Conservation (phyloP, 495 filamentous ascomycete genomes). For the Xylaria bambusicola region DNA sequence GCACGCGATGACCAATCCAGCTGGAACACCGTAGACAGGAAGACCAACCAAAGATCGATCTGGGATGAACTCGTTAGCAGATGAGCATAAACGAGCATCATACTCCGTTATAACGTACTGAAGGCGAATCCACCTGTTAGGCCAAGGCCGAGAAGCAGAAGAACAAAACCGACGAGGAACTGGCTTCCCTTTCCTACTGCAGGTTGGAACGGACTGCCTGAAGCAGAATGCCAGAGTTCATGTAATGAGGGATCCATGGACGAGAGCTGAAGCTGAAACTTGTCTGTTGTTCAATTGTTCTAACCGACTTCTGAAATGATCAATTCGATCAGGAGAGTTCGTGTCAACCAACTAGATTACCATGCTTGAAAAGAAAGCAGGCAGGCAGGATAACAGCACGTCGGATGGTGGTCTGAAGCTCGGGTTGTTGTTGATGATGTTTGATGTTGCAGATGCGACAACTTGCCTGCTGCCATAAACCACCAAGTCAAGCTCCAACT, state of each 20-base stretch:
- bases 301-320: background rate
- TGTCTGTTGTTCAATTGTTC: background rate
- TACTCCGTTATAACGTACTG: constrained; percentile 56
- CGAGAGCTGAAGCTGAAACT: background rate
- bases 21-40: constrained; percentile 78
- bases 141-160: constrained; percentile 67
- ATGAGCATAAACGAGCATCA: background rate
- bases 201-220: constrained; percentile 79
- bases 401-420: too few relatives aligned
- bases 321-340: background rate
- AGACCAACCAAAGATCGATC: constrained; percentile 84
- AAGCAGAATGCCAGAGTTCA: constrained; percentile 86
- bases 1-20: constrained; percentile 87
- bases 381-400: too few relatives aligned
- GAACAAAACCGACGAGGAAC: constrained; percentile 76
- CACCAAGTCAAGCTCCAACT: too few relatives aligned
- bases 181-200: constrained; percentile 79
- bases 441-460: too few relatives aligned
- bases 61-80: constrained; percentile 37
- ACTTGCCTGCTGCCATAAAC: too few relatives aligned
- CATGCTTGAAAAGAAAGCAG: background rate
- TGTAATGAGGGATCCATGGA: constrained; percentile 72
- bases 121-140: constrained; percentile 76
- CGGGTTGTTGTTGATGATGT: too few relatives aligned
- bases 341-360: background rate